phyloP scores from a whole-genome alignment of 805 yeast species.

The Starmerella khaoyaiensis region DNA sequence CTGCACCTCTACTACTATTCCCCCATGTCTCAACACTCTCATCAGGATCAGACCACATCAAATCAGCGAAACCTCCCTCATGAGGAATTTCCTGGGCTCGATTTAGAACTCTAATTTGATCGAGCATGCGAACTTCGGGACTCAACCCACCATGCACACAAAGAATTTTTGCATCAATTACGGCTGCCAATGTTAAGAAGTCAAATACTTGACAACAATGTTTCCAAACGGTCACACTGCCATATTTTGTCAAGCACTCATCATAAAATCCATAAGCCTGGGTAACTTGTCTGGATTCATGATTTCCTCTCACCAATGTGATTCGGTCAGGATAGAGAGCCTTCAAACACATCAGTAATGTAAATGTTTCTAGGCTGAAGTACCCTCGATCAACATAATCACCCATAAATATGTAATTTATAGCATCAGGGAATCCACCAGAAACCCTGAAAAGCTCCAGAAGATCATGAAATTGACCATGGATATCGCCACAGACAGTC shows the following conservation, averaged over 20 bases:
- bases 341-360: constrained; percentile 82
- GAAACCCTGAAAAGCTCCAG: constrained; percentile 77
- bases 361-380: constrained; percentile 85
- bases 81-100: constrained; percentile 98
- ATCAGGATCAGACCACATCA: constrained; percentile 97
- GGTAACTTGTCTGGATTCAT: constrained; percentile 90
- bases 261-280: constrained; percentile 95
- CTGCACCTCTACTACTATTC: constrained; percentile 95
- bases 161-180: constrained; percentile 82
- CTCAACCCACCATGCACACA: constrained; percentile 97
- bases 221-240: constrained; percentile 91
- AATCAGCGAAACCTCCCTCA: constrained; percentile 96
- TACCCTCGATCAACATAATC: constrained; percentile 98
- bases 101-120: constrained; percentile 84
- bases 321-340: constrained; percentile 75
- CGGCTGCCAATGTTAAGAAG: constrained; percentile 85
- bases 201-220: constrained; percentile 94
- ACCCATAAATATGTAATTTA: constrained; percentile 77
- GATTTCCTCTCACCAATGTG: constrained; percentile 89
- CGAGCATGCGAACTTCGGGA: constrained; percentile 94
- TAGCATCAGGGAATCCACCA: constrained; percentile 77
- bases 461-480: constrained; percentile 93
- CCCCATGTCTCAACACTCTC: constrained; percentile 92
- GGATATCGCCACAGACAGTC: constrained; percentile 82
- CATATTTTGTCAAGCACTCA: constrained; percentile 89